phyloP scores from a whole-genome alignment of 371 early-diverging fungal species.

The Mucor irregularis region DNA sequence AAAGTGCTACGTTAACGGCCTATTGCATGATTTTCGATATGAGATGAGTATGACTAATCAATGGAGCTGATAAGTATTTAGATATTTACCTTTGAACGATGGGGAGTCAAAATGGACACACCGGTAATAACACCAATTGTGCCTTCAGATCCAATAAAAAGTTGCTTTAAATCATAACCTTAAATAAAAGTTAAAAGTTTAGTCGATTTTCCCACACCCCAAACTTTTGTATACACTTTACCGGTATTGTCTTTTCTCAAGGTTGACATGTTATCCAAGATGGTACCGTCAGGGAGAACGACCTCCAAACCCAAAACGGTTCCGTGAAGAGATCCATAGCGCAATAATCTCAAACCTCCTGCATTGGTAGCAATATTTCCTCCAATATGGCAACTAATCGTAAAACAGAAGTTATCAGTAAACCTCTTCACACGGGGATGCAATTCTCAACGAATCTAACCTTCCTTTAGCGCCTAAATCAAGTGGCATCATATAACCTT shows the following conservation, averaged over 20 bases:
- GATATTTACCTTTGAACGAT: conserved; percentile 28
- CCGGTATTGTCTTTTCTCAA: conserved; percentile 88
- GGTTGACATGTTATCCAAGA: conserved; percentile 82
- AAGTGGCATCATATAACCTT: conserved; percentile 90
- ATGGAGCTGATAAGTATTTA: too few species aligned
- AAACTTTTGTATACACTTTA: not conserved
- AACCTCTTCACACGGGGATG: too few species aligned
- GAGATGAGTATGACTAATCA: too few species aligned
- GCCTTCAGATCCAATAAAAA: conserved; percentile 90
- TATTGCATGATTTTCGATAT: conserved; percentile 12
- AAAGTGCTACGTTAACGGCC: conserved; percentile 78
- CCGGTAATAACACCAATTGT: conserved; percentile 84
- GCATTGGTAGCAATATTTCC: conserved; percentile 99
- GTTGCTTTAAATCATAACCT: conserved; percentile 81
- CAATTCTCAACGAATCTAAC: conserved; percentile 12
- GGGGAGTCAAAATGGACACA: conserved; percentile 65
- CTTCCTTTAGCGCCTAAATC: conserved; percentile 94
- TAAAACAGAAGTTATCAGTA: too few species aligned
- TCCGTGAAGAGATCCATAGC: conserved; percentile 95
- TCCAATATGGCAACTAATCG: conserved; percentile 89
- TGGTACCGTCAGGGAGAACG: conserved; percentile 86
- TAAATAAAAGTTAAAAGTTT: not conserved
- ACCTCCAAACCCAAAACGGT: conserved; percentile 90
- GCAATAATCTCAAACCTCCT: conserved; percentile 90
- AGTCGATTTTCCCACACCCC: not conserved